Evolutionary conservation across 2,329 filamentous ascomycete genomes (phyloP).

Genomic region (Phaeosphaeriaceae sp.): DNA sequence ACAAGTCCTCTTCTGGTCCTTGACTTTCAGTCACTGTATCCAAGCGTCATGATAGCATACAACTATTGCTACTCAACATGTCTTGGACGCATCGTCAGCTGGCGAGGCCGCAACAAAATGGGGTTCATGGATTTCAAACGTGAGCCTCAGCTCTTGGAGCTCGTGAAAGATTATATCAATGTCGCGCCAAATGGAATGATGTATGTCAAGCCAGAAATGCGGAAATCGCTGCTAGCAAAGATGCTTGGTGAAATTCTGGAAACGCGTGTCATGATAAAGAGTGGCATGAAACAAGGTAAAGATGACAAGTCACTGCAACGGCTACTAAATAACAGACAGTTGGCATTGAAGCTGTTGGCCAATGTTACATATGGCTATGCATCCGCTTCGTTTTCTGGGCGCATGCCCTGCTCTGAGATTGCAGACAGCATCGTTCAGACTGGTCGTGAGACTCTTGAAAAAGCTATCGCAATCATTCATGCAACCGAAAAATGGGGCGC

Average conservation of each 20-base stretch:
- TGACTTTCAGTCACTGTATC: constrained; percentile 95
- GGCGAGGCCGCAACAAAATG: constrained; percentile 94
- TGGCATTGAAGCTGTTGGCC: constrained; percentile 94
- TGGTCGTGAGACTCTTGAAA: constrained; percentile 90
- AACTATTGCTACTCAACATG: constrained; percentile 99
- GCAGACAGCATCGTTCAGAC: constrained; percentile 98
- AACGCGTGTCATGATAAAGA: constrained; percentile 97
- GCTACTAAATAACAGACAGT: constrained; percentile 88
- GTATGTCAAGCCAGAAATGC: constrained; percentile 83
- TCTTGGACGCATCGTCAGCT: constrained; percentile 80
- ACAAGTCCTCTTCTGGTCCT: constrained; percentile 86
- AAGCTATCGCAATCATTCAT: constrained; percentile 91
- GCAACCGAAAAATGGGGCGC: constrained; percentile 86
- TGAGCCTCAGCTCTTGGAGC: constrained; percentile 73
- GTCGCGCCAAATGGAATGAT: constrained; percentile 96
- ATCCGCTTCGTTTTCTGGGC: constrained; percentile 92
- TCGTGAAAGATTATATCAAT: constrained; percentile 86
- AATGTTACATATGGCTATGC: constrained; percentile 99
- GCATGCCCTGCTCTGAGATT: constrained; percentile 98
- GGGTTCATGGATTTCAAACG: constrained; percentile 88
- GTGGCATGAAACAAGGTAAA: constrained; percentile 92
- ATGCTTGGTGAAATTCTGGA: constrained; percentile 97
- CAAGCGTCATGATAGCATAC: constrained; percentile 98
- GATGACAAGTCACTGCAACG: constrained; percentile 85
- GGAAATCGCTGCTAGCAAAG: constrained; percentile 90